phyloP scores from a whole-genome alignment of 192 early-diverging fungal genomes.

The Radiomyces spectabilis region DNA sequence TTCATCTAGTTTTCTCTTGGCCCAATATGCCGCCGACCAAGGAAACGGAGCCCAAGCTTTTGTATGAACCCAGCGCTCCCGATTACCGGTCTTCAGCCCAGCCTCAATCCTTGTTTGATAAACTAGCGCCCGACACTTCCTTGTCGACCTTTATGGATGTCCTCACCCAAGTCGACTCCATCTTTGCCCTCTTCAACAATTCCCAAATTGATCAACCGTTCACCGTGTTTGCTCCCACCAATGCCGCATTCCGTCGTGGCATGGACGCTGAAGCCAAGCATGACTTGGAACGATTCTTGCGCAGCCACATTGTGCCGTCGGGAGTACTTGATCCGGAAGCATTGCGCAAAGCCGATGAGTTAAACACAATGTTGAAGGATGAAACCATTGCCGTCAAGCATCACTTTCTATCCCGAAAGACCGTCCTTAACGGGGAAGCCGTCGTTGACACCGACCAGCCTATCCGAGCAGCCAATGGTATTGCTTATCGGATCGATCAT shows the following conservation, averaged over 20 bases:
- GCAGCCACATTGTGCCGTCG: slow-evolving; percentile 20
- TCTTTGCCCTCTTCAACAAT: slow-evolving; percentile 15
- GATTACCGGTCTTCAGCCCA: slow-evolving; percentile 8
- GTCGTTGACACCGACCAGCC: slow-evolving; percentile 3
- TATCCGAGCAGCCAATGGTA: slow-evolving; percentile 20
- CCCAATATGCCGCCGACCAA: background rate
- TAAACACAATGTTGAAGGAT: slow-evolving; percentile 6
- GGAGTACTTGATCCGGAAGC: background rate
- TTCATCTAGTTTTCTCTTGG: too few relatives aligned
- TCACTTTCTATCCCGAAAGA: background rate
- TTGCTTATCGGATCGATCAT: slow-evolving; percentile 26
- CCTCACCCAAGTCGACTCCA: slow-evolving; percentile 15
- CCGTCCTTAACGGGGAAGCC: slow-evolving; percentile 8
- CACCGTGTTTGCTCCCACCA: slow-evolving; percentile 26
- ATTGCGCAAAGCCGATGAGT: slow-evolving; percentile 1
- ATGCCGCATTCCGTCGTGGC: slow-evolving; percentile 13
- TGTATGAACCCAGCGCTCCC: slow-evolving; percentile 18
- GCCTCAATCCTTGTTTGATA: slow-evolving; percentile 27
- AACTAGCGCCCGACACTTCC: slow-evolving; percentile 17
- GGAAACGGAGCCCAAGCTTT: background rate
- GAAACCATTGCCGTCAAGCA: slow-evolving; percentile 7
- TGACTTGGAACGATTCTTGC: slow-evolving; percentile 9
- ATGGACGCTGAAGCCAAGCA: background rate
- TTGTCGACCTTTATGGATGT: slow-evolving; percentile 29
- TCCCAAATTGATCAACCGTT: slow-evolving; percentile 8